Evolutionary conservation across 306 rosid species (phyloP).

Genomic region (Astragalus membranaceus): DNA sequence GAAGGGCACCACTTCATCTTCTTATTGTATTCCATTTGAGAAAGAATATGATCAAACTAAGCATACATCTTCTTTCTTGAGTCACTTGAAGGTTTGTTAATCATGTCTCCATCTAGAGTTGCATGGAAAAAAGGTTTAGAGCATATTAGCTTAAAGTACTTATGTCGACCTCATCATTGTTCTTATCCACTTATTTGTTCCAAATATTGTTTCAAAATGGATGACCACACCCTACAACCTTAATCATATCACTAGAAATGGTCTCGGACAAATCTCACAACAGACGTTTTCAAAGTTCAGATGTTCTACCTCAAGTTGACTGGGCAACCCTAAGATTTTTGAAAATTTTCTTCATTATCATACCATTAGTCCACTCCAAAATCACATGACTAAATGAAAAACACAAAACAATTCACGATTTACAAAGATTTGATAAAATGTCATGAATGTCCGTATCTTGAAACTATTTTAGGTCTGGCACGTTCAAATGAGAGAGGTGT

Average conservation of each 20-base stretch:
- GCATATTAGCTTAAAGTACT: background rate
- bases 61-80: background rate
- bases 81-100: background rate
- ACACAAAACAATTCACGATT: no score
- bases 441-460: no score
- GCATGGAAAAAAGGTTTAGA: background rate
- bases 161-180: background rate
- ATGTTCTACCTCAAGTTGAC: no score
- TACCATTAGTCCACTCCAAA: no score
- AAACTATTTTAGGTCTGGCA: no score
- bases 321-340: no score
- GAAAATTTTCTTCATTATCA: no score
- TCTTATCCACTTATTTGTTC: background rate
- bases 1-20: slow-evolving; percentile 13
- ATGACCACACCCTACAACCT: slow-evolving; percentile 10
- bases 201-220: background rate
- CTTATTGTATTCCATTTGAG: background rate
- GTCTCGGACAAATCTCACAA: no score
- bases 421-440: no score
- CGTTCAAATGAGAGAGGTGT: no score
- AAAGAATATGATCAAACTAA: background rate
- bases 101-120: background rate
- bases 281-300: no score
- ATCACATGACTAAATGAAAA: no score
- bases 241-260: background rate